phyloP scores from a whole-genome alignment of 2,329 filamentous ascomycete species.

The Aspergillus clavatus region DNA sequence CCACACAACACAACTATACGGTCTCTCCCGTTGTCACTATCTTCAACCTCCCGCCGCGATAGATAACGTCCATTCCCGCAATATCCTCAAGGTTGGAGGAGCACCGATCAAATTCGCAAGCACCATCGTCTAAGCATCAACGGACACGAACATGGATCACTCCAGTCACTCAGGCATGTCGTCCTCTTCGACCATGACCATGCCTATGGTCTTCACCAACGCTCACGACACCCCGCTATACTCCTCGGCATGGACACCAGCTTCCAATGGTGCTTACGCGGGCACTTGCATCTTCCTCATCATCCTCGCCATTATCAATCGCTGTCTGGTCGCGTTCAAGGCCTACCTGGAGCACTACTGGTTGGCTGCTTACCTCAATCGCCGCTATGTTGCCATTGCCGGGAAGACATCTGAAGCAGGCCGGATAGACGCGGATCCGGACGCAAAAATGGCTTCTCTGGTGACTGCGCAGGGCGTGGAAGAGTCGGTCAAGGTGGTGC shows the following conservation, averaged over 20 bases:
- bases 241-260: constrained; percentile 69
- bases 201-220: constrained; percentile 49
- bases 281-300: constrained; percentile 91
- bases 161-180: constrained; percentile 10
- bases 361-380: constrained; percentile 65
- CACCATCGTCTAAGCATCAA: too few relatives aligned
- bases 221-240: constrained; percentile 59
- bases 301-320: constrained; percentile 64
- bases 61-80: too few relatives aligned
- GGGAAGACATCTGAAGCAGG: constrained; percentile 59
- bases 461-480: constrained; percentile 71
- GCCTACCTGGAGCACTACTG: constrained; percentile 57
- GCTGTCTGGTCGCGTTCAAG: constrained; percentile 67
- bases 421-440: constrained; percentile 54
- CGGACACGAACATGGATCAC: constrained; percentile 16
- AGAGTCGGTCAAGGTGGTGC: constrained; percentile 72
- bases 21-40: too few relatives aligned
- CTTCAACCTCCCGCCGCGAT: too few relatives aligned
- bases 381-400: constrained; percentile 71
- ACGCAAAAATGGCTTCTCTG: constrained; percentile 61
- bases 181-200: constrained; percentile 18
- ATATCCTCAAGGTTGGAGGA: too few relatives aligned
- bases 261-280: constrained; percentile 66
- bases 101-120: too few relatives aligned
- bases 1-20: too few relatives aligned